Percentiles rank a stretch among this genome's conserved stretches.
phyloP scores from a whole-genome alignment of 2,329 filamentous ascomycete species.

The Aureobasidium sp. region DNA sequence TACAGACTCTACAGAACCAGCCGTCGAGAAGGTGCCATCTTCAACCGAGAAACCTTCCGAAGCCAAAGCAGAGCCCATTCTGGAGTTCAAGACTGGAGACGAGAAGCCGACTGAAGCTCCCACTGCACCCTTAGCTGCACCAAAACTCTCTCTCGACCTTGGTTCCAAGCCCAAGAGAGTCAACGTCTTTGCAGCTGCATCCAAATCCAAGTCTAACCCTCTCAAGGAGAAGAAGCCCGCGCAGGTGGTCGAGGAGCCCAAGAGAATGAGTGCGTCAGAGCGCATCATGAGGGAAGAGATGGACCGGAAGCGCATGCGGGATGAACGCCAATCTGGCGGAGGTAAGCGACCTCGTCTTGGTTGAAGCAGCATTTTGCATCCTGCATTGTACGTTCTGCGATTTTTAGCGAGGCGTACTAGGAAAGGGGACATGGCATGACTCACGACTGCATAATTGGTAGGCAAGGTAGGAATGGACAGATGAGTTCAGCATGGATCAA shows the following conservation, averaged over 20 bases:
- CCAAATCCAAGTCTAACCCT: constrained; percentile 57
- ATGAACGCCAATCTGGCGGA: constrained; percentile 21
- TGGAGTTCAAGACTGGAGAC: background rate
- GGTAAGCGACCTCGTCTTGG: constrained; percentile 21
- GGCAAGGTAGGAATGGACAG: background rate
- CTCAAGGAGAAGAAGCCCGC: constrained; percentile 57
- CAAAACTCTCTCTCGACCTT: constrained; percentile 57
- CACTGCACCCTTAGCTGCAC: constrained; percentile 11
- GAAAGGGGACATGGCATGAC: background rate
- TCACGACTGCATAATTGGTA: background rate
- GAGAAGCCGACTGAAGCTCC: constrained; percentile 7
- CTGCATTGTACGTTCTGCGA: background rate
- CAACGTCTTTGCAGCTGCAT: constrained; percentile 58
- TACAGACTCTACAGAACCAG: constrained; percentile 10
- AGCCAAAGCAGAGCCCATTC: constrained; percentile 9
- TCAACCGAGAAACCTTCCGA: constrained; percentile 9
- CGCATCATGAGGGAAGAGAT: constrained; percentile 68
- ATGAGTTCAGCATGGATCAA: background rate
- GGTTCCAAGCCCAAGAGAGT: constrained; percentile 52
- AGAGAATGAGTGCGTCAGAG: constrained; percentile 83
- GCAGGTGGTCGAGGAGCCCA: constrained; percentile 50
- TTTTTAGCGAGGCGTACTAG: constrained; percentile 16
- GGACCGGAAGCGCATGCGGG: constrained; percentile 31
- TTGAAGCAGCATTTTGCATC: background rate
- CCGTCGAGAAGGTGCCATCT: constrained; percentile 7